Conservation (phyloP, 257 asterid species). For the Rubia yunnanensis region DNA sequence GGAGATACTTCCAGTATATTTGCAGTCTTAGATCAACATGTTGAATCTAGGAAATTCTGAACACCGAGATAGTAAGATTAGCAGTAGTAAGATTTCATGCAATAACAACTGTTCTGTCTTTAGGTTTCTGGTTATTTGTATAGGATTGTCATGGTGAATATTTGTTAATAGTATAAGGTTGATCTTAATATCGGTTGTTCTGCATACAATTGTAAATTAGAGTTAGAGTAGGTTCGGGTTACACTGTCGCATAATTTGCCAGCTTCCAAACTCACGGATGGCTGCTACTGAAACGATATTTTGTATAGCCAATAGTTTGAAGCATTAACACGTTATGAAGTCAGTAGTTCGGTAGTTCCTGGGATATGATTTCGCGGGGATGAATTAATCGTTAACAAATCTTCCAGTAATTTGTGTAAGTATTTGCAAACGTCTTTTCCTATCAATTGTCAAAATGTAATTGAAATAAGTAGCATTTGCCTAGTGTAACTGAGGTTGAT, state of each 20-base stretch:
- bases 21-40: no score
- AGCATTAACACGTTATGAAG: background rate
- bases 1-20: background rate
- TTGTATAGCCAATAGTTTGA: background rate
- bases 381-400: background rate
- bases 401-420: no score
- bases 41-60: no score
- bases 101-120: background rate
- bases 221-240: background rate
- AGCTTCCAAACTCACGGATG: background rate
- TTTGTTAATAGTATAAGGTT: no score
- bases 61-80: no score
- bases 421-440: no score
- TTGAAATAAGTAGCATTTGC: no score
- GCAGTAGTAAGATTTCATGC: background rate
- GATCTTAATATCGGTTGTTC: no score
- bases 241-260: background rate
- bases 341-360: background rate
- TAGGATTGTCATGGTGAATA: no score
- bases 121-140: background rate
- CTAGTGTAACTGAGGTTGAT: no score
- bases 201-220: background rate
- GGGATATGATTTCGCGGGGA: background rate
- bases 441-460: no score
- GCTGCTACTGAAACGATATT: no score